A percentile compares a stretch with the other conserved stretches of the same genome.
These are phyloP conservation scores for Cantharellus anzutake DNA, from an alignment of 768 basidiomycete species.

Conservation along the genomic window DNA sequence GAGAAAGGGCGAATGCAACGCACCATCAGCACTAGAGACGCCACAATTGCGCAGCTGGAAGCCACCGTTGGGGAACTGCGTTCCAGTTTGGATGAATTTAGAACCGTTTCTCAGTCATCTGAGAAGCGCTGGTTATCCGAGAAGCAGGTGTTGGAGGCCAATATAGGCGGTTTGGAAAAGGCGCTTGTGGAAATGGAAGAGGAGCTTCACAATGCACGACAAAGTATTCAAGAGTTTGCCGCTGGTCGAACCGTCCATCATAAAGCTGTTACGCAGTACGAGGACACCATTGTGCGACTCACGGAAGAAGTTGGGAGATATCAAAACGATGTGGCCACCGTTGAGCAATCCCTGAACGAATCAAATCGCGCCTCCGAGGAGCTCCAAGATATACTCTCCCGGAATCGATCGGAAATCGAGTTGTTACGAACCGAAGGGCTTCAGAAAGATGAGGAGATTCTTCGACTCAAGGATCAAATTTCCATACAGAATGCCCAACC, in stretches of 20 bases:
- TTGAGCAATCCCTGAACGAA: conserved; percentile 36
- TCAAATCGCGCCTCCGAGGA: conserved; percentile 32
- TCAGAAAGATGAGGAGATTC: conserved; percentile 47
- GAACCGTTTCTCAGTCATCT: not conserved
- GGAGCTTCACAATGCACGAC: conserved; percentile 27
- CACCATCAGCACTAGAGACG: conserved; percentile 34
- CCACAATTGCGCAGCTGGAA: conserved; percentile 42
- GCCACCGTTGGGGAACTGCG: conserved; percentile 29
- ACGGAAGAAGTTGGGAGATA: conserved; percentile 18
- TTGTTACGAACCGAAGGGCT: conserved; percentile 39
- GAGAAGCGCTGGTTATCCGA: conserved; percentile 29
- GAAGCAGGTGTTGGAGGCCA: conserved; percentile 19
- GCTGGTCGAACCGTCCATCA: conserved; percentile 41
- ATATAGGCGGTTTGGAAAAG: conserved; percentile 22
- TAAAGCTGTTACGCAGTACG: conserved; percentile 32
- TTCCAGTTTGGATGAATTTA: conserved; percentile 1
- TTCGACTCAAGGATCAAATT: conserved; percentile 28
- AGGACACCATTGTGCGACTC: conserved; percentile 41
- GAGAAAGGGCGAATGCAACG: conserved; percentile 37
- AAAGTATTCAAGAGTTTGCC: conserved; percentile 39
- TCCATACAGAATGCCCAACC: conserved; percentile 16
- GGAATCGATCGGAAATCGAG: conserved; percentile 54
- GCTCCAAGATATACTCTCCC: conserved; percentile 39
- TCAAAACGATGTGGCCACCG: conserved; percentile 24
- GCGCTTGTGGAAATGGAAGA: conserved; percentile 30